phyloP scores from a whole-genome alignment of 805 yeast genomes.

The Kuraishia piskuri region DNA sequence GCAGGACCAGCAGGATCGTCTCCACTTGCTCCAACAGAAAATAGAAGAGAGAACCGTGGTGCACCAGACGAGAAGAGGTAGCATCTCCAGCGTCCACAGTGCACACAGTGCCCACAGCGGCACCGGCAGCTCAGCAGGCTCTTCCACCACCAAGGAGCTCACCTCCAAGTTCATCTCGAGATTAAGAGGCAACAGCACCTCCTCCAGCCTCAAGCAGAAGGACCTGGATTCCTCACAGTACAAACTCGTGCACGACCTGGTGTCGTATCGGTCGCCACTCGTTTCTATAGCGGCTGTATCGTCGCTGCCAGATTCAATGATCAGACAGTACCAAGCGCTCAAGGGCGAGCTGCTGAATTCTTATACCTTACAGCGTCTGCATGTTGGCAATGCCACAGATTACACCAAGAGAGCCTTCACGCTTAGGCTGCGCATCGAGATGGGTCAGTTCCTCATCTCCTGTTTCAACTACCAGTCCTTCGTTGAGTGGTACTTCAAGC shows the following conservation, averaged over 20 bases:
- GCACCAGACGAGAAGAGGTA: not conserved
- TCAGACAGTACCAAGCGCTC: not conserved
- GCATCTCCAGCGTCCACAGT: not conserved
- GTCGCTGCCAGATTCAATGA: not conserved
- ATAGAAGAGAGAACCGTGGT: conserved; percentile 9
- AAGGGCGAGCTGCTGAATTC: conserved; percentile 8
- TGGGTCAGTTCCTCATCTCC: conserved; percentile 17
- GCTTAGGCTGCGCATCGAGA: conserved; percentile 18
- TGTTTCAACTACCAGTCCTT: conserved; percentile 19
- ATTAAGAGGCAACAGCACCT: not conserved
- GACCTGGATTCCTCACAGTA: conserved; percentile 6
- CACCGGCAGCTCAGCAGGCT: not conserved
- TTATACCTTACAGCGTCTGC: conserved; percentile 21
- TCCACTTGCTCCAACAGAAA: not conserved
- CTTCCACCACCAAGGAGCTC: not conserved
- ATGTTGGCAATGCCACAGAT: conserved; percentile 24
- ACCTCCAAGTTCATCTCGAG: not conserved
- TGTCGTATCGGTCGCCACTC: conserved; percentile 8
- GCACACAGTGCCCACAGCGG: not conserved
- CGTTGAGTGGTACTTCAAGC: conserved; percentile 20
- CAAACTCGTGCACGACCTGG: conserved; percentile 7
- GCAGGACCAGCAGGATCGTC: not conserved
- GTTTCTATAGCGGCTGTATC: not conserved
- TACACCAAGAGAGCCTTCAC: conserved; percentile 20
- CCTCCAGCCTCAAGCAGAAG: not conserved